These are phyloP conservation scores for Solanum sparsipilum DNA, from an alignment of 257 asterid genomes.

Conservation along the genomic window DNA sequence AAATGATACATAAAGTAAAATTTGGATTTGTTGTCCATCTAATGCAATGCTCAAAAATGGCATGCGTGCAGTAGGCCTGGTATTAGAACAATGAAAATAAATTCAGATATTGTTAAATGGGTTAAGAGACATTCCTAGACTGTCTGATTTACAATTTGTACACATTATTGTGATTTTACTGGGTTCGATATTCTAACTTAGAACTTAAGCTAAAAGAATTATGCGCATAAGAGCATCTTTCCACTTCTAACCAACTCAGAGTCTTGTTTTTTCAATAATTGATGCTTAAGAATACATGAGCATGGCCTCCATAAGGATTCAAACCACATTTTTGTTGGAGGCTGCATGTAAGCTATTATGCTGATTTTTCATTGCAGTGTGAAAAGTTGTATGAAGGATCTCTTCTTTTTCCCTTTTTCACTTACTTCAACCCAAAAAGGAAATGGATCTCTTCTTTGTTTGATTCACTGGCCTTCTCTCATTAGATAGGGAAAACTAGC, in stretches of 20 bases:
- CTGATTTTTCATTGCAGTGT: not conserved
- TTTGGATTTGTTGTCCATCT: not conserved
- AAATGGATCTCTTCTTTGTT: not conserved
- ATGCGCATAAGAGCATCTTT: not conserved
- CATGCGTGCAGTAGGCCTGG: not conserved
- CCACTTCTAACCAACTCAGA: not conserved
- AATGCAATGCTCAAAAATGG: not conserved
- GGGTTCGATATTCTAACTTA: not conserved
- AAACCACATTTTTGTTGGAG: not conserved
- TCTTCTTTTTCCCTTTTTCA: not conserved
- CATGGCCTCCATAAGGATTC: not conserved
- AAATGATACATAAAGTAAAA: not conserved
- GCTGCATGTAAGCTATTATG: not conserved
- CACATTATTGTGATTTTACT: not conserved
- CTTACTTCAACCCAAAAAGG: not conserved
- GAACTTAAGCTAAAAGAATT: not conserved
- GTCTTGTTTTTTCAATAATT: not conserved
- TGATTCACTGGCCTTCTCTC: not conserved
- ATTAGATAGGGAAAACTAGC: not conserved
- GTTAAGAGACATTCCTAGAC: not conserved
- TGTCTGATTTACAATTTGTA: not conserved
- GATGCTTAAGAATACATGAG: not conserved
- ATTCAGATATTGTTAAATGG: not conserved
- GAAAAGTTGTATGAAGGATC: not conserved
- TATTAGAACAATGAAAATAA: not conserved